phyloP scores from a whole-genome alignment of 2,329 filamentous ascomycete genomes.

The Stemphylium beticola region DNA sequence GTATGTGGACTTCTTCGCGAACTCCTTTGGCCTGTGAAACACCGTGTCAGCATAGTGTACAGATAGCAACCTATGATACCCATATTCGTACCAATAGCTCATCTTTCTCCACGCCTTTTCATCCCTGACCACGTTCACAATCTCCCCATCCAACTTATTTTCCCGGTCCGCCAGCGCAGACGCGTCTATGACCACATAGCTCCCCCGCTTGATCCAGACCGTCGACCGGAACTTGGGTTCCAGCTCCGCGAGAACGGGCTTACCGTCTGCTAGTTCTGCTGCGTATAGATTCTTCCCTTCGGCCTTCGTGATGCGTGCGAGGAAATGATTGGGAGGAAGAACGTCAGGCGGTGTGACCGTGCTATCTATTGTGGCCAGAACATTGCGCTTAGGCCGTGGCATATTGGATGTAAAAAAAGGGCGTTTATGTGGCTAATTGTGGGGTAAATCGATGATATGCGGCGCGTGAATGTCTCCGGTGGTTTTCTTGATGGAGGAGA shows the following conservation, averaged over 20 bases:
- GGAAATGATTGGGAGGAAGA: conserved; percentile 60
- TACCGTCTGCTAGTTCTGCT: conserved; percentile 70
- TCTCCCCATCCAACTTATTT: conserved; percentile 84
- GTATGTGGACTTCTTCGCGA: conserved; percentile 67
- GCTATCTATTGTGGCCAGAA: conserved; percentile 79
- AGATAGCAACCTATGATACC: conserved; percentile 16
- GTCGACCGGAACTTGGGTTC: conserved; percentile 86
- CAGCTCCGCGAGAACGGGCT: conserved; percentile 77
- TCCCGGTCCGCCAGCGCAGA: conserved; percentile 68
- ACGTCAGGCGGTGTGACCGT: conserved; percentile 65
- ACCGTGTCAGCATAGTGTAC: conserved; percentile 32
- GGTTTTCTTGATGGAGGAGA: conserved; percentile 11
- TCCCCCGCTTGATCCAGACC: conserved; percentile 90
- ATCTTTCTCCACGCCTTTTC: conserved; percentile 92
- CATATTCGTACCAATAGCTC: conserved; percentile 70
- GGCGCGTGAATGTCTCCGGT: not conserved
- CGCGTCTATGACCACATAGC: conserved; percentile 83
- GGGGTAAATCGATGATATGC: not conserved
- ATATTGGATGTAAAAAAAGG: conserved; percentile 52
- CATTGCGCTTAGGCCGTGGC: conserved; percentile 76
- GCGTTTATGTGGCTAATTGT: not conserved
- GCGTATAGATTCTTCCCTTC: conserved; percentile 90
- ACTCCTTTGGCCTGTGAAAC: conserved; percentile 74
- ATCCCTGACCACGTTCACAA: conserved; percentile 89
- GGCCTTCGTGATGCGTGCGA: conserved; percentile 80